These are phyloP conservation scores for Durotheca rogersii DNA, from an alignment of 495 filamentous ascomycete species.

Conservation along the genomic window DNA sequence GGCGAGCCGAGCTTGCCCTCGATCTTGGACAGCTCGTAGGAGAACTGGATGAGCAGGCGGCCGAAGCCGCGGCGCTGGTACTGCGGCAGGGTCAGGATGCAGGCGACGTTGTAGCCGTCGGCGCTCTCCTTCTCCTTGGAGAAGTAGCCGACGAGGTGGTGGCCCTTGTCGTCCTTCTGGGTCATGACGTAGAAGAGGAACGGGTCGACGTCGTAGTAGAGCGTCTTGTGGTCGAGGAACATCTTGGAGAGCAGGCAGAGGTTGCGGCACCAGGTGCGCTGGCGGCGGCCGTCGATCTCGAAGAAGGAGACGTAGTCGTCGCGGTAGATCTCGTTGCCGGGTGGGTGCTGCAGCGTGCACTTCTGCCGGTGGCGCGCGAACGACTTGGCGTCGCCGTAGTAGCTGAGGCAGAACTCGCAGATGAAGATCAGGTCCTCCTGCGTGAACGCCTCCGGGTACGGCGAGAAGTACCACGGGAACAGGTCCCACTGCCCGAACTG, in stretches of 20 bases:
- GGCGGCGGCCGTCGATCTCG: constrained; percentile 93
- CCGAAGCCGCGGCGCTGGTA: constrained; percentile 95
- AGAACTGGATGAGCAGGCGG: constrained; percentile 91
- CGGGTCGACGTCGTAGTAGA: constrained; percentile 99
- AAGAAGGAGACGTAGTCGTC: constrained; percentile 95
- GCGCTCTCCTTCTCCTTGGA: constrained; percentile 97
- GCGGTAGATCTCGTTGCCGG: constrained; percentile 97
- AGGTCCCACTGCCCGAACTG: constrained; percentile 92
- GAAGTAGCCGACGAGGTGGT: constrained; percentile 94
- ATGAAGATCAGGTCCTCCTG: constrained; percentile 90
- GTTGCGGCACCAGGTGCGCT: constrained; percentile 95
- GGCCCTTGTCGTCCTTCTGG: constrained; percentile 78
- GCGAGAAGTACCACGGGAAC: constrained; percentile 98
- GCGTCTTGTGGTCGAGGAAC: constrained; percentile 97
- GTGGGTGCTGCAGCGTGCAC: constrained; percentile 88
- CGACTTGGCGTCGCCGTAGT: constrained; percentile 75
- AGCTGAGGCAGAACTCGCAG: constrained; percentile 94
- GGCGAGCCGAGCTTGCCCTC: constrained; percentile 93
- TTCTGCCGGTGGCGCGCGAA: constrained; percentile 86
- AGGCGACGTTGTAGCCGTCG: constrained; percentile 95
- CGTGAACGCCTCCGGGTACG: constrained; percentile 84
- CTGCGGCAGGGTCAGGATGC: constrained; percentile 93
- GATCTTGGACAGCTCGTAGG: constrained; percentile 93
- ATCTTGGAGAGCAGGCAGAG: constrained; percentile 91
- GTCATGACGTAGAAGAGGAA: constrained; percentile 99